These are phyloP conservation scores for Rosa hybrid DNA, from an alignment of 331 rosid species.

Conservation along the genomic window DNA sequence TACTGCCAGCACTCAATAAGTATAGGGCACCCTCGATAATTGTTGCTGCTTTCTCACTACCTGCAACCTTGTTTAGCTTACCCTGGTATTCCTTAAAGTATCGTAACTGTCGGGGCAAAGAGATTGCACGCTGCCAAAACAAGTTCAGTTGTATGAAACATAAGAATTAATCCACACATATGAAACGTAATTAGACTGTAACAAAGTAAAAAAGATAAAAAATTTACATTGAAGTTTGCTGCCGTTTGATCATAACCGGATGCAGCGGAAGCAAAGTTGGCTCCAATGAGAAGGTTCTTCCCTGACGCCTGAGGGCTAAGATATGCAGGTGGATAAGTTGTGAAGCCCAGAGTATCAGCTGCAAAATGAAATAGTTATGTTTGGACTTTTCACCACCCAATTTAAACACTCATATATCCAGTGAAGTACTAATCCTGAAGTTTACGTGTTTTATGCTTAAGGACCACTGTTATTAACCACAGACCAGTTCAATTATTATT, in stretches of 20 bases:
- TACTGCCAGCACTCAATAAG: constrained; percentile 76
- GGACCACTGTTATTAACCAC: background rate
- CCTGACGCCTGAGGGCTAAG: constrained; percentile 96
- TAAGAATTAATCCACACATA: background rate
- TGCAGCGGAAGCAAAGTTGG: constrained; percentile 96
- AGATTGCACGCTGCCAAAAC: constrained; percentile 76
- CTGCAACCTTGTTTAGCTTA: constrained; percentile 79
- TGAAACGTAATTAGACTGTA: background rate
- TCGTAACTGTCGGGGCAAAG: constrained; percentile 69
- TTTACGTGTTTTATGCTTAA: background rate
- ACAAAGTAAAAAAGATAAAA: background rate
- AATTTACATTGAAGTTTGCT: constrained; percentile 60
- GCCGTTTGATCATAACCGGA: constrained; percentile 92
- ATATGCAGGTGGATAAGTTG: constrained; percentile 67
- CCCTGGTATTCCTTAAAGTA: constrained; percentile 80
- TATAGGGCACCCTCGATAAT: constrained; percentile 73
- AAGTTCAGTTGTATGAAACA: background rate
- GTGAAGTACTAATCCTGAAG: background rate
- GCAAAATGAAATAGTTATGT: constrained; percentile 23
- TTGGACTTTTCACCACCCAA: background rate
- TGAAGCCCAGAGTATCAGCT: constrained; percentile 92
- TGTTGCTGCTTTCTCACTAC: constrained; percentile 65
- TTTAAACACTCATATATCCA: background rate
- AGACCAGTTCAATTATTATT: background rate
- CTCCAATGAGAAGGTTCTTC: constrained; percentile 85